phyloP scores from a whole-genome alignment of 2,329 filamentous ascomycete genomes.

The Lasiodiplodia sp. region DNA sequence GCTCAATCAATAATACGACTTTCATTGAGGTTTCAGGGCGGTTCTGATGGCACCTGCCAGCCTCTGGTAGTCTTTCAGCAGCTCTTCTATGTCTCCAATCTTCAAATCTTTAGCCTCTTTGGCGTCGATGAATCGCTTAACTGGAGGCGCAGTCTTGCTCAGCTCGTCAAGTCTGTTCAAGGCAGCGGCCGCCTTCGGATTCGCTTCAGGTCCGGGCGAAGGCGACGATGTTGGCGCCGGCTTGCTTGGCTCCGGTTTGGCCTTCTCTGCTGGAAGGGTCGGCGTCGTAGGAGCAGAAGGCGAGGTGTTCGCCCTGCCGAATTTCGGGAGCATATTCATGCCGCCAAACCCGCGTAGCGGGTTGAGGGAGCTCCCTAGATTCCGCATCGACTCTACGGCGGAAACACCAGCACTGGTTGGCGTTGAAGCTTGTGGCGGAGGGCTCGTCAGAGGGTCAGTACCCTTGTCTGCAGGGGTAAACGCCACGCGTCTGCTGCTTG shows the following conservation, averaged over 20 bases:
- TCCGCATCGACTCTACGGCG: slow-evolving; percentile 82
- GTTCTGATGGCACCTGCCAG: slow-evolving; percentile 52
- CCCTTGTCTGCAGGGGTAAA: slow-evolving; percentile 49
- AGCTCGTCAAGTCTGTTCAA: slow-evolving; percentile 53
- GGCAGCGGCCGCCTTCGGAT: slow-evolving; percentile 49
- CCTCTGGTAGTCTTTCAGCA: slow-evolving; percentile 52
- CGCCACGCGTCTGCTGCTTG: slow-evolving; percentile 66
- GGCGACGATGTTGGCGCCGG: neutral
- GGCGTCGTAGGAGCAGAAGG: slow-evolving; percentile 47
- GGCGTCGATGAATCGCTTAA: slow-evolving; percentile 56
- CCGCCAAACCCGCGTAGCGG: slow-evolving; percentile 79
- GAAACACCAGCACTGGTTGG: slow-evolving; percentile 54
- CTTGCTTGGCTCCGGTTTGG: neutral
- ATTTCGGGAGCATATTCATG: slow-evolving; percentile 77
- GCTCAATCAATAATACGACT: neutral
- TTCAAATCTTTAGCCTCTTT: slow-evolving; percentile 54
- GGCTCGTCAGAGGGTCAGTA: slow-evolving; percentile 14
- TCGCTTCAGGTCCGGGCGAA: slow-evolving; percentile 24
- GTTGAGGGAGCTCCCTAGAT: slow-evolving; percentile 80
- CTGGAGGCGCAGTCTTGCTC: slow-evolving; percentile 54
- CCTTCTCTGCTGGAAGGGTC: neutral
- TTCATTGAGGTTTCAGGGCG: slow-evolving; percentile 11
- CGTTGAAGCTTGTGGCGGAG: slow-evolving; percentile 35
- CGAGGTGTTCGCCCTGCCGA: slow-evolving; percentile 66
- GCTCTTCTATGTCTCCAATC: slow-evolving; percentile 57